Evolutionary conservation across 208 protist genomes (phyloP).

Genomic region (Leishmania lainsoni): DNA sequence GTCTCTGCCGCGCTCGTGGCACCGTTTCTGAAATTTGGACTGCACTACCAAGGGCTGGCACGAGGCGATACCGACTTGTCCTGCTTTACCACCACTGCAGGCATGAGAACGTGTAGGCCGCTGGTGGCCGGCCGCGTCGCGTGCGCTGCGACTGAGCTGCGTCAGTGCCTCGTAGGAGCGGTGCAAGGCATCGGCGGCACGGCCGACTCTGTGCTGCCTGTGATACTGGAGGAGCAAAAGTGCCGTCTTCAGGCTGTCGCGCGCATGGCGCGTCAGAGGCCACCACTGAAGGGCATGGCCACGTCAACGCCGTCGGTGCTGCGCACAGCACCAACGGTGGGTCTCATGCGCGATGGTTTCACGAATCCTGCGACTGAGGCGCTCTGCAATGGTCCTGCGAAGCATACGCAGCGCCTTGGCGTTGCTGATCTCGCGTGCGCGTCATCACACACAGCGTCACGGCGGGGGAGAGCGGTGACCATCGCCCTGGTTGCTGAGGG

Average conservation of each 20-base stretch:
- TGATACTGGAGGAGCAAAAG: slow-evolving; percentile 16
- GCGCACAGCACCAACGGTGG: slow-evolving; percentile 2
- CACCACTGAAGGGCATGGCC: background rate
- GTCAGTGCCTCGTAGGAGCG: slow-evolving; percentile 18
- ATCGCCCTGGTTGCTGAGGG: background rate
- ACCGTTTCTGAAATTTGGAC: slow-evolving; percentile 13
- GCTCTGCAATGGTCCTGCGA: background rate
- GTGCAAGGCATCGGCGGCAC: background rate
- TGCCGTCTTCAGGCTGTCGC: background rate
- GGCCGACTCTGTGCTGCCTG: background rate
- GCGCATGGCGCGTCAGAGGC: background rate
- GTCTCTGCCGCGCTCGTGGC: slow-evolving; percentile 17
- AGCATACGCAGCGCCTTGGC: background rate
- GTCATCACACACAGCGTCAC: background rate
- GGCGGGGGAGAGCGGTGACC: background rate
- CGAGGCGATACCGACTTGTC: slow-evolving; percentile 21
- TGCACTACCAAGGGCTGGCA: slow-evolving; percentile 26
- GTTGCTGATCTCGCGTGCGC: background rate
- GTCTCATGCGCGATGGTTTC: slow-evolving; percentile 27
- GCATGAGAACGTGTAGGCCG: slow-evolving; percentile 23
- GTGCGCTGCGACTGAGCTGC: slow-evolving; percentile 22
- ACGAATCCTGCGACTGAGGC: slow-evolving; percentile 21
- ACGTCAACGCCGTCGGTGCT: background rate
- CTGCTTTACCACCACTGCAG: slow-evolving; percentile 10
- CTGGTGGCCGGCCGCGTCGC: slow-evolving; percentile 7